Conservation (phyloP, 2,329 filamentous ascomycete species). For the Aspergillus vadensis region DNA sequence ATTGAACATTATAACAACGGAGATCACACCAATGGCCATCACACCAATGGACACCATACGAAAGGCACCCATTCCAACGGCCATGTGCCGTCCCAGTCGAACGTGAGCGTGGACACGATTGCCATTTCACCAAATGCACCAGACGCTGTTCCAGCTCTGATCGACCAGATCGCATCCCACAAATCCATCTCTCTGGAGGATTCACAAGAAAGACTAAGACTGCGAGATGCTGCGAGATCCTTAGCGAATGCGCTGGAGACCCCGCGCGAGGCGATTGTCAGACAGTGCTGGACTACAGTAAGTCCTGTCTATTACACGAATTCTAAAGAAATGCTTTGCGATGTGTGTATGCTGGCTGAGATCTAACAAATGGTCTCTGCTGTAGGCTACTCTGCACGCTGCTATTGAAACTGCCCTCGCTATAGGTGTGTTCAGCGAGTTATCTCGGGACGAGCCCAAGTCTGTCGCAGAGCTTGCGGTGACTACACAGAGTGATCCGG, state of each 20-base stretch:
- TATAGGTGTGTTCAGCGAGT: constrained; percentile 18
- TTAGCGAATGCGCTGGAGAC: constrained; percentile 21
- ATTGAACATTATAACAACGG: neutral
- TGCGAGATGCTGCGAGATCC: constrained; percentile 22
- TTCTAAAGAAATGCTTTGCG: too few species aligned
- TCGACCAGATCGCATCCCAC: constrained; percentile 16
- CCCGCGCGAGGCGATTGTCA: constrained; percentile 19
- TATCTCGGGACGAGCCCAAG: constrained; percentile 14
- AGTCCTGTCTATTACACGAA: neutral
- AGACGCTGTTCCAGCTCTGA: constrained; percentile 15
- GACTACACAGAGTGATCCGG: constrained; percentile 11
- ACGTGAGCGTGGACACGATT: constrained; percentile 5
- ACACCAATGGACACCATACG: neutral
- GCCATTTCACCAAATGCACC: constrained; percentile 20
- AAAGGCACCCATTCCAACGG: neutral
- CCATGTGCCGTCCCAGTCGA: neutral
- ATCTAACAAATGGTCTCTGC: neutral
- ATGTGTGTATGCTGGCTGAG: neutral
- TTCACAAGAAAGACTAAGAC: constrained; percentile 14
- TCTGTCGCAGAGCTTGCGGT: constrained; percentile 21
- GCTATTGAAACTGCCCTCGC: constrained; percentile 22
- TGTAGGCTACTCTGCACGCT: constrained; percentile 17
- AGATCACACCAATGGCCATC: neutral
- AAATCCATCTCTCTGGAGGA: constrained; percentile 9
- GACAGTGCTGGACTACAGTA: constrained; percentile 22